Percentiles rank a stretch among this genome's conserved stretches.
Conservation (phyloP, 495 filamentous ascomycete genomes). For the Poronia punctata region DNA sequence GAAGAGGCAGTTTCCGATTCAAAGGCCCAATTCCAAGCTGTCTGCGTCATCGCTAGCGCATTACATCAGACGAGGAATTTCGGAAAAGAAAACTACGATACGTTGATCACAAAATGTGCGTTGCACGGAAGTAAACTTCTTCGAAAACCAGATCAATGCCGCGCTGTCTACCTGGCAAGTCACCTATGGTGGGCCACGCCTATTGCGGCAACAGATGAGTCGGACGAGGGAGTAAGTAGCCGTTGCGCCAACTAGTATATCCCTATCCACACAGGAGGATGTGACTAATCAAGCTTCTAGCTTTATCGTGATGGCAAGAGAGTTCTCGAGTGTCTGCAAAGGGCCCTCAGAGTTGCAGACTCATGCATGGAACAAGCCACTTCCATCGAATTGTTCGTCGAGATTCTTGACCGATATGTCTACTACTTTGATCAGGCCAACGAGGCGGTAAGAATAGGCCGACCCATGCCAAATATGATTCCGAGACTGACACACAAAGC, state of each 20-base stretch:
- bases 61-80: conserved; percentile 82
- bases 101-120: conserved; percentile 93
- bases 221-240: conserved; percentile 68
- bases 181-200: conserved; percentile 98
- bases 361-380: conserved; percentile 99
- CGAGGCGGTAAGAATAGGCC: conserved; percentile 63
- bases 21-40: conserved; percentile 93
- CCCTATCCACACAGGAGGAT: background rate
- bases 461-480: background rate
- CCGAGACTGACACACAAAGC: background rate
- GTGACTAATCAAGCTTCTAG: conserved; percentile 34
- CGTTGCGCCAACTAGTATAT: background rate
- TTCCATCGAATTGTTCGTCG: conserved; percentile 93
- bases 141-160: conserved; percentile 96
- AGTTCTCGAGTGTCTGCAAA: conserved; percentile 91
- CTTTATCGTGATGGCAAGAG: conserved; percentile 96
- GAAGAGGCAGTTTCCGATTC: conserved; percentile 94
- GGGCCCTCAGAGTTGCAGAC: conserved; percentile 90
- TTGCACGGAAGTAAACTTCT: conserved; percentile 94
- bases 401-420: conserved; percentile 96
- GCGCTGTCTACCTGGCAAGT: conserved; percentile 90
- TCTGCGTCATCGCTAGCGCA: conserved; percentile 87
- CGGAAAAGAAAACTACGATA: conserved; percentile 95
- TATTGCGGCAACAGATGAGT: conserved; percentile 71
- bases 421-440: conserved; percentile 99